Conservation (phyloP, 2,329 filamentous ascomycete species). For the Trichoderma sp. region DNA sequence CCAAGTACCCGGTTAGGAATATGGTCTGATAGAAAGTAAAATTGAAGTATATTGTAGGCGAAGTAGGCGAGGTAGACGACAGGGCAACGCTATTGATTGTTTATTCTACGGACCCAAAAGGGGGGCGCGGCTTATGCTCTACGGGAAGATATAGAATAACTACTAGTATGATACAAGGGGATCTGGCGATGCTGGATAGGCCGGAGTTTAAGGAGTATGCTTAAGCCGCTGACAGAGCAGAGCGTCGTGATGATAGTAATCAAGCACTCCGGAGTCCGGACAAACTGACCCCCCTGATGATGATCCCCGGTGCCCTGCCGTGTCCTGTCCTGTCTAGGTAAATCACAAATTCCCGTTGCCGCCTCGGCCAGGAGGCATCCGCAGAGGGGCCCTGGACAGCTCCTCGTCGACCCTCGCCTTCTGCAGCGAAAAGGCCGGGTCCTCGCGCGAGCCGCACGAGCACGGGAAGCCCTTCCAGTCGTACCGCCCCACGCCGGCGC, state of each 20-base stretch:
- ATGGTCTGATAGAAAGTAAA: no score
- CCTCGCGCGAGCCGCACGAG: slow-evolving; percentile 86
- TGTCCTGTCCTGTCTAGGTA: neutral
- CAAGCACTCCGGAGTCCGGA: neutral
- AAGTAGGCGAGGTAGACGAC: neutral
- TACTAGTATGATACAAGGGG: neutral
- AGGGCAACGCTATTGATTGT: neutral
- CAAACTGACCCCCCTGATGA: neutral
- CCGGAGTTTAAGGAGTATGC: neutral
- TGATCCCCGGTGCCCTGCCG: neutral
- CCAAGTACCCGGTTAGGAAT: neutral
- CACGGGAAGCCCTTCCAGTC: slow-evolving; percentile 95
- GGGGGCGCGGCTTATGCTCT: neutral
- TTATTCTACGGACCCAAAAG: neutral
- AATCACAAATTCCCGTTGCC: slow-evolving; percentile 30
- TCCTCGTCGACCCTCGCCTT: slow-evolving; percentile 78
- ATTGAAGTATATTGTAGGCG: neutral
- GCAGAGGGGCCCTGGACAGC: slow-evolving; percentile 40
- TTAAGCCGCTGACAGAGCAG: neutral
- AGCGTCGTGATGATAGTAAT: neutral
- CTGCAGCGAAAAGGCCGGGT: slow-evolving; percentile 83
- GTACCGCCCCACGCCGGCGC: slow-evolving; percentile 83
- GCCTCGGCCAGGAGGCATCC: slow-evolving; percentile 51
- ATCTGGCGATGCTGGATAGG: neutral
- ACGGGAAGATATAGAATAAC: neutral